Percentiles rank a stretch among this genome's conserved stretches.
phyloP scores from a whole-genome alignment of 768 basidiomycete genomes.

The Amanita pseudoporphyria region DNA sequence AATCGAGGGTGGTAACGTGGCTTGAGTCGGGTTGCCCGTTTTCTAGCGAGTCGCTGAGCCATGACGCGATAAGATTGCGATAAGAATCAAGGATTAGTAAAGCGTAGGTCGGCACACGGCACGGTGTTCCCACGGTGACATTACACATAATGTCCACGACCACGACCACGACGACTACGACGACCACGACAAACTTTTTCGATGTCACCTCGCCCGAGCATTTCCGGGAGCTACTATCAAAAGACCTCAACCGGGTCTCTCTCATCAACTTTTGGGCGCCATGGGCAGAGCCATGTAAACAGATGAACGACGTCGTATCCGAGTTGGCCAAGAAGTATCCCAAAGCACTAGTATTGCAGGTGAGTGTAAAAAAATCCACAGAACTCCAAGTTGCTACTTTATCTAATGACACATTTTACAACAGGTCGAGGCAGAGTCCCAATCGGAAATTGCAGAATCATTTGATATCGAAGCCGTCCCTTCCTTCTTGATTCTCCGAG shows the following conservation, averaged over 20 bases:
- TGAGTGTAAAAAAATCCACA: slow-evolving; percentile 19
- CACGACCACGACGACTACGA: not conserved
- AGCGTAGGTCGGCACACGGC: too few relatives aligned
- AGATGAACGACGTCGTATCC: slow-evolving; percentile 74
- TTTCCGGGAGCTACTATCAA: slow-evolving; percentile 63
- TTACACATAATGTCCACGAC: not conserved
- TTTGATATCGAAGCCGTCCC: slow-evolving; percentile 94
- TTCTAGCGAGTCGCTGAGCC: too few relatives aligned
- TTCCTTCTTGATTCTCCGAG: slow-evolving; percentile 70
- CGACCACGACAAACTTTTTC: slow-evolving; percentile 11
- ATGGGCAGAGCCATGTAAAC: slow-evolving; percentile 86
- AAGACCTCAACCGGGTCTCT: slow-evolving; percentile 73
- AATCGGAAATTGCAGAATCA: slow-evolving; percentile 80
- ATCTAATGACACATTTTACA: not conserved
- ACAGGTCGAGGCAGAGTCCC: slow-evolving; percentile 77
- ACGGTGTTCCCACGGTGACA: too few relatives aligned
- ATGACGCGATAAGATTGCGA: too few relatives aligned
- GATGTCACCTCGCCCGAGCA: slow-evolving; percentile 51
- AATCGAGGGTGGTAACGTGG: too few relatives aligned
- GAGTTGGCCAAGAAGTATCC: slow-evolving; percentile 71
- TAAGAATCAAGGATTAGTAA: too few relatives aligned
- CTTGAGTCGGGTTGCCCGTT: too few relatives aligned
- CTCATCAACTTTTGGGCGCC: slow-evolving; percentile 91
- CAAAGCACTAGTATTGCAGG: slow-evolving; percentile 64
- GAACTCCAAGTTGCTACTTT: not conserved